These are phyloP conservation scores for Cercophora samala DNA, from an alignment of 495 filamentous ascomycete species.

Conservation along the genomic window DNA sequence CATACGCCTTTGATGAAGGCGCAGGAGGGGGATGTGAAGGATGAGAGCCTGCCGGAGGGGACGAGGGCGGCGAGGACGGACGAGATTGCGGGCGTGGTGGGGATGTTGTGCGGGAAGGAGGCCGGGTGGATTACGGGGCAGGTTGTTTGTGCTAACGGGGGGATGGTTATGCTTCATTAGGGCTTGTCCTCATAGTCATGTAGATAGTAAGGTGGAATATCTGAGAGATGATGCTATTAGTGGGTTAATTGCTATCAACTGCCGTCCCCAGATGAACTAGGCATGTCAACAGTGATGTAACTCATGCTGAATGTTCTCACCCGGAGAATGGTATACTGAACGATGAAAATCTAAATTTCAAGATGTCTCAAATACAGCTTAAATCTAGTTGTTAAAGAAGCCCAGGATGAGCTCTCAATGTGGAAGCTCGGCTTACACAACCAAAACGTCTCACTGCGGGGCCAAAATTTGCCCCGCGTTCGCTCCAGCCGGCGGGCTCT, in stretches of 20 bases:
- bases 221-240: too few relatives aligned
- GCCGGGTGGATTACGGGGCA: slow-evolving; percentile 78
- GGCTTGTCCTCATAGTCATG: too few relatives aligned
- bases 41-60: slow-evolving; percentile 55
- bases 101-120: slow-evolving; percentile 75
- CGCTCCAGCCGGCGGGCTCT: not conserved
- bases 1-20: slow-evolving; percentile 62
- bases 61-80: slow-evolving; percentile 61
- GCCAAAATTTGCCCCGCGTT: slow-evolving; percentile 22
- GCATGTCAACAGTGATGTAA: too few relatives aligned
- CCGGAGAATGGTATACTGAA: too few relatives aligned
- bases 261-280: too few relatives aligned
- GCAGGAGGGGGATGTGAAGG: slow-evolving; percentile 55
- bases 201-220: not conserved
- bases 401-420: not conserved
- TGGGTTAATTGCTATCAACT: too few relatives aligned
- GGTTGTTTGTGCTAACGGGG: slow-evolving; percentile 84
- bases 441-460: slow-evolving; percentile 6
- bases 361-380: too few relatives aligned
- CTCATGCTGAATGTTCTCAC: not conserved
- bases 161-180: slow-evolving; percentile 61
- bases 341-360: too few relatives aligned
- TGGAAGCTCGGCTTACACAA: slow-evolving; percentile 3
- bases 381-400: too few relatives aligned
- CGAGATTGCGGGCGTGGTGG: slow-evolving; percentile 82